Percentiles rank a stretch among this genome's conserved stretches.
These are phyloP conservation scores for Pyrus bretschneideri DNA, from an alignment of 306 rosid genomes.

Conservation along the genomic window DNA sequence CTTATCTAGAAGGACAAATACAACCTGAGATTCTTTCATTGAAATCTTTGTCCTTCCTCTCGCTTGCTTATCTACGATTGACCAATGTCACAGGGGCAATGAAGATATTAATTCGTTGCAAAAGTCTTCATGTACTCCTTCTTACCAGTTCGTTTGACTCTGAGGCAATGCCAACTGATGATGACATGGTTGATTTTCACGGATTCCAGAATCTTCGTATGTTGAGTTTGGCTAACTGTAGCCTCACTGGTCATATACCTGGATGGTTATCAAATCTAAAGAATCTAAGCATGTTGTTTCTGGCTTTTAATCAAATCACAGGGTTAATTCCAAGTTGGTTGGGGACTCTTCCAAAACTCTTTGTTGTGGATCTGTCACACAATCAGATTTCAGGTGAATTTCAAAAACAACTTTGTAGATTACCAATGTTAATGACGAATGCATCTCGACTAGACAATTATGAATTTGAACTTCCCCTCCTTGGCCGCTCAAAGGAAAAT, in stretches of 20 bases:
- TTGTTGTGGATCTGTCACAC: rapidly evolving
- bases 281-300: neutral
- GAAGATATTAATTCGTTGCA: neutral
- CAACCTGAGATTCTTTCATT: neutral
- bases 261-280: too few species aligned
- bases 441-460: too few species aligned
- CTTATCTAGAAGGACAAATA: neutral
- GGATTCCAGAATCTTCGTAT: rapidly evolving
- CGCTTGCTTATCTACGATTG: rapidly evolving
- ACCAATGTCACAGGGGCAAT: neutral
- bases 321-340: neutral
- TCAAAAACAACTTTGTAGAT: too few species aligned
- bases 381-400: neutral
- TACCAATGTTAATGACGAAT: too few species aligned
- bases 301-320: neutral
- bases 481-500: rapidly evolving
- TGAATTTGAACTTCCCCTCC: too few species aligned
- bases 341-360: neutral
- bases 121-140: neutral
- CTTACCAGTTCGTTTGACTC: rapidly evolving
- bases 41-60: neutral
- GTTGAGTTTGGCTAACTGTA: rapidly evolving
- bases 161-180: neutral
- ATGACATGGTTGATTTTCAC: neutral
- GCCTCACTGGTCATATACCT: too few species aligned